phyloP scores from a whole-genome alignment of 768 basidiomycete genomes.

The Boletus rubroflammeus region DNA sequence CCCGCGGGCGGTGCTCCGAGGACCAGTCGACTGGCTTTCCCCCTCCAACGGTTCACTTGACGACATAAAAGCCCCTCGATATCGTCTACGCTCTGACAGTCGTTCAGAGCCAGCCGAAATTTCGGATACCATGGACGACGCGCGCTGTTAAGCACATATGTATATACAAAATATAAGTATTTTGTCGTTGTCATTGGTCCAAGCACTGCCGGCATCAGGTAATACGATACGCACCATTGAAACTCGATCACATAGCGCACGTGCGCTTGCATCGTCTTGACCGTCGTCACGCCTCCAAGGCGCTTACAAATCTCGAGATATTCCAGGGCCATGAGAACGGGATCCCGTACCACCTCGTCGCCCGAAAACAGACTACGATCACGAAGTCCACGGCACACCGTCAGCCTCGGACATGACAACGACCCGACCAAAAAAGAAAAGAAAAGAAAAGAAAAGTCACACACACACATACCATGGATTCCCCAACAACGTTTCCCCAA shows the following conservation, averaged over 20 bases:
- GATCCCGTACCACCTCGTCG: slow-evolving; percentile 49
- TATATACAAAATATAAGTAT: not conserved
- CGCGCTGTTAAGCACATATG: slow-evolving; percentile 24
- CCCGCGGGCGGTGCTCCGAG: not conserved
- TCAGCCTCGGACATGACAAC: not conserved
- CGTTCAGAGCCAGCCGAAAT: slow-evolving; percentile 46
- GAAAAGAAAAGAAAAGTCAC: not conserved
- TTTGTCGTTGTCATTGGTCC: not conserved
- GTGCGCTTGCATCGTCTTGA: slow-evolving; percentile 57
- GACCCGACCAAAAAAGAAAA: not conserved
- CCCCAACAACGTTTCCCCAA: slow-evolving; percentile 70
- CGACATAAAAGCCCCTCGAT: slow-evolving; percentile 42
- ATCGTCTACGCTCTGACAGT: slow-evolving; percentile 43
- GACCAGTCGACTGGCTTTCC: slow-evolving; percentile 22
- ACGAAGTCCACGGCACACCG: not conserved
- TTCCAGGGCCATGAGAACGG: slow-evolving; percentile 63
- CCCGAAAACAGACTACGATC: slow-evolving; percentile 51
- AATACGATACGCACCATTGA: slow-evolving; percentile 52
- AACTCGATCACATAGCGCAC: slow-evolving; percentile 65
- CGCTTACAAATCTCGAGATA: slow-evolving; percentile 60
- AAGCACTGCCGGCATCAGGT: not conserved
- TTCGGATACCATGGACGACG: slow-evolving; percentile 55
- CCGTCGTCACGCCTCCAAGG: slow-evolving; percentile 47
- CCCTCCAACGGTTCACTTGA: slow-evolving; percentile 51
- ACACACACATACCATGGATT: slow-evolving; percentile 71